Evolutionary conservation across 1,139 yeast genomes (phyloP).

Genomic region (Geotrichum klebahnii): DNA sequence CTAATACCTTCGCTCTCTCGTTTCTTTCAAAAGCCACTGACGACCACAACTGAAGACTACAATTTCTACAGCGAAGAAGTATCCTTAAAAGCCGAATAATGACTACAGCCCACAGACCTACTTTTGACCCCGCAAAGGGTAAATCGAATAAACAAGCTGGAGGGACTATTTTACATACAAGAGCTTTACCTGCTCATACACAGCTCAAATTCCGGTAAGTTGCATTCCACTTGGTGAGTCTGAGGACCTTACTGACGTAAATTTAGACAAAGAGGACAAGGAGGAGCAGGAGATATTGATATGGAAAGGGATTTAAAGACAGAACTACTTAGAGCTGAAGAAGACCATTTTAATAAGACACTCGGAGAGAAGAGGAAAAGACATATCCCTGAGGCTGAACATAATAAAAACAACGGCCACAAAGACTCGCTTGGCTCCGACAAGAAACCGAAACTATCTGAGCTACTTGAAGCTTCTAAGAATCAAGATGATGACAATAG

Average conservation of each 20-base stretch:
- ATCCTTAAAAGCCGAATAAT: slow-evolving; percentile 36
- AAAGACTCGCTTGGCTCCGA: slow-evolving; percentile 14
- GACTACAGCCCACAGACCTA: slow-evolving; percentile 91
- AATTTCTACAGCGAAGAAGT: not conserved
- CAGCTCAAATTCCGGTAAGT: slow-evolving; percentile 55
- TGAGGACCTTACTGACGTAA: not conserved
- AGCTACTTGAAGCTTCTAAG: slow-evolving; percentile 25
- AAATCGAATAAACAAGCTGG: slow-evolving; percentile 43
- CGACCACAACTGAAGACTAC: not conserved
- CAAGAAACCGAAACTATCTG: slow-evolving; percentile 18
- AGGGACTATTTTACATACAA: slow-evolving; percentile 57
- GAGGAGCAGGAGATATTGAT: slow-evolving; percentile 9
- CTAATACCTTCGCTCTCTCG: too few relatives aligned
- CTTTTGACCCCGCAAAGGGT: slow-evolving; percentile 82
- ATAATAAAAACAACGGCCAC: slow-evolving; percentile 27
- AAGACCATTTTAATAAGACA: slow-evolving; percentile 12
- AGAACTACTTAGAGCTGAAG: slow-evolving; percentile 15
- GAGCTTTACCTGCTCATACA: slow-evolving; percentile 68
- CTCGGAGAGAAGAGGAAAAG: slow-evolving; percentile 10
- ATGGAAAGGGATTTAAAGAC: slow-evolving; percentile 10
- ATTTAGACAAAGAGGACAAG: slow-evolving; percentile 7
- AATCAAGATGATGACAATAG: slow-evolving; percentile 27
- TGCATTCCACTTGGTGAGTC: too few relatives aligned
- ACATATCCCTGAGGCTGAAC: slow-evolving; percentile 22
- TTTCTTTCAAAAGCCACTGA: not conserved